These are phyloP conservation scores for Lasiosphaeria ovina DNA, from an alignment of 495 filamentous ascomycete genomes.

Conservation along the genomic window DNA sequence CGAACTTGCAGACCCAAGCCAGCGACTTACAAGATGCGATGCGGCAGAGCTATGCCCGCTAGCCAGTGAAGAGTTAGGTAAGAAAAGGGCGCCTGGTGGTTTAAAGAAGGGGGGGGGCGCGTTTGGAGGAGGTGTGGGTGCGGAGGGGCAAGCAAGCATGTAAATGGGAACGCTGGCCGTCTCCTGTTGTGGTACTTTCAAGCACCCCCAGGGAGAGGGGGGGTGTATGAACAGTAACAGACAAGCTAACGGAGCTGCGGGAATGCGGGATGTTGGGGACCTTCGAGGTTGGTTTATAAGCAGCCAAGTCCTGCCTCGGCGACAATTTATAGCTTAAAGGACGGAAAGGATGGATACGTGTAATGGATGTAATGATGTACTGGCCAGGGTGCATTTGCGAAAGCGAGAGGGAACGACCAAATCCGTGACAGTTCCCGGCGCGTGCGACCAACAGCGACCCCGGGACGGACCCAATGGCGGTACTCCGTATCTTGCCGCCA, in stretches of 20 bases:
- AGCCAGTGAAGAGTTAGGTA: conserved; percentile 3
- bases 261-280: not conserved
- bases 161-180: not conserved
- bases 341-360: too few species aligned
- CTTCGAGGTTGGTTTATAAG: conserved; percentile 2
- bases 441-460: too few species aligned
- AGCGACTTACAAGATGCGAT: conserved; percentile 17
- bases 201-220: not conserved
- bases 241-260: not conserved
- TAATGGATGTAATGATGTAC: too few species aligned
- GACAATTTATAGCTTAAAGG: conserved; percentile 2
- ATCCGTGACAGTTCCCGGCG: too few species aligned
- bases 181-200: not conserved
- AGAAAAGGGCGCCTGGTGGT: not conserved
- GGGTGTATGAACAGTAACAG: conserved; percentile 1
- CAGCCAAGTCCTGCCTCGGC: conserved; percentile 4
- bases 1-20: not conserved
- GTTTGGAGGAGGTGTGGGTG: too few species aligned
- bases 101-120: not conserved
- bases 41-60: conserved; percentile 2
- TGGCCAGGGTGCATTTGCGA: too few species aligned
- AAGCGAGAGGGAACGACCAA: too few species aligned
- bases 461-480: too few species aligned
- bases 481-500: too few species aligned
- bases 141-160: not conserved